These are phyloP conservation scores for Ophiostoma triangulosporum DNA, from an alignment of 2,329 filamentous ascomycete genomes.

Conservation along the genomic window DNA sequence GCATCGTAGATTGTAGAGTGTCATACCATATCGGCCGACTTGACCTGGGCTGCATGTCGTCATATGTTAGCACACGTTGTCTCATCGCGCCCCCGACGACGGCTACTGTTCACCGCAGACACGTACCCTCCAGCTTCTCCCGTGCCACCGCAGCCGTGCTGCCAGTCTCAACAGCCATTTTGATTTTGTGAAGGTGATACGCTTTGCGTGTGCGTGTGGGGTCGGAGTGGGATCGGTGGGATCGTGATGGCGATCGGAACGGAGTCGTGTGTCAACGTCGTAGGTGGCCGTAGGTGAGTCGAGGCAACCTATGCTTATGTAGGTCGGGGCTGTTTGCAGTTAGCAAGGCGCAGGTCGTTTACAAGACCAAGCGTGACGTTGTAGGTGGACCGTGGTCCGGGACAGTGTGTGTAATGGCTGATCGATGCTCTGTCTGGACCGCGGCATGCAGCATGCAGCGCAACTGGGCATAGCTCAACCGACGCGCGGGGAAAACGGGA, in stretches of 20 bases:
- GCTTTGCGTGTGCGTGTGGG: background rate
- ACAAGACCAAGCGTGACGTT: background rate
- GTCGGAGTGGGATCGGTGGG: background rate
- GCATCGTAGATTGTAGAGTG: background rate
- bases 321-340: background rate
- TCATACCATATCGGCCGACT: constrained; percentile 92
- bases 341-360: background rate
- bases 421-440: too few species aligned
- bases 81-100: too few species aligned
- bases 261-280: background rate
- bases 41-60: constrained; percentile 64
- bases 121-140: constrained; percentile 63
- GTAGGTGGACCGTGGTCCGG: background rate
- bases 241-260: background rate
- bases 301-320: background rate
- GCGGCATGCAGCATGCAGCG: background rate
- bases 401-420: too few species aligned
- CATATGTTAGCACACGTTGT: constrained; percentile 1
- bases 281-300: background rate
- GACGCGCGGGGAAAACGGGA: background rate
- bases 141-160: constrained; percentile 38
- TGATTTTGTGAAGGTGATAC: background rate
- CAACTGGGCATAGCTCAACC: background rate
- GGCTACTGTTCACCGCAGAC: background rate
- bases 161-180: constrained; percentile 19